Evolutionary conservation across 2,329 filamentous ascomycete species (phyloP).

Genomic region (Fusarium ramigenum): DNA sequence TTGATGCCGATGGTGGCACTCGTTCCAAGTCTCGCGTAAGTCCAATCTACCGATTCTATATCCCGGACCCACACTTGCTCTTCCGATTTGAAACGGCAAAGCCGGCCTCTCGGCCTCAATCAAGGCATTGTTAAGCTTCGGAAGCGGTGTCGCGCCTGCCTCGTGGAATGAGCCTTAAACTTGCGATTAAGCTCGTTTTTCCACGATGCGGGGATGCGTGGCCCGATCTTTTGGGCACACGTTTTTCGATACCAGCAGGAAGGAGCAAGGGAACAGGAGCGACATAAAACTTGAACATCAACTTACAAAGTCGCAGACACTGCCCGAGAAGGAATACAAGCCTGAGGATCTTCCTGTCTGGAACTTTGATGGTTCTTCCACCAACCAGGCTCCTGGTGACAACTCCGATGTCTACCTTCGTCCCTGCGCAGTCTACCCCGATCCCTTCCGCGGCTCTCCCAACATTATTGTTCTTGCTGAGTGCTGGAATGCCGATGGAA

Average conservation of each 20-base stretch:
- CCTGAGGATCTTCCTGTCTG: constrained; percentile 63
- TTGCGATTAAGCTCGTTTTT: neutral
- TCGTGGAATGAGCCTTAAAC: constrained; percentile 10
- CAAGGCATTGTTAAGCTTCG: constrained; percentile 2
- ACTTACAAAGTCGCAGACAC: constrained; percentile 52
- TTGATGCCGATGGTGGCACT: constrained; percentile 82
- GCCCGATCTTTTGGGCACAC: constrained; percentile 10
- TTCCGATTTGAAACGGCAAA: constrained; percentile 7
- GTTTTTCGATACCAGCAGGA: neutral
- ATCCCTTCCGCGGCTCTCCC: constrained; percentile 87
- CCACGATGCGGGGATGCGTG: constrained; percentile 4
- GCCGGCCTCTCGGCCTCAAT: constrained; percentile 2
- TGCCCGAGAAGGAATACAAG: constrained; percentile 60
- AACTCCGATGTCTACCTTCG: constrained; percentile 98
- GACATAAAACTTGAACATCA: neutral
- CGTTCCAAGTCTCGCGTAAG: constrained; percentile 97
- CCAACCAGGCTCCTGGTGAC: constrained; percentile 89
- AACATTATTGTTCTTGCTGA: constrained; percentile 96
- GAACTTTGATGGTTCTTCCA: constrained; percentile 82
- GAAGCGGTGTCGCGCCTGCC: constrained; percentile 15
- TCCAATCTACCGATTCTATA: constrained; percentile 39
- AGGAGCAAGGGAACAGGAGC: neutral
- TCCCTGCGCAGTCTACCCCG: constrained; percentile 87
- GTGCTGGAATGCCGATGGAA: constrained; percentile 93
- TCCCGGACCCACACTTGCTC: neutral